Evolutionary conservation across 495 filamentous ascomycete genomes (phyloP), one percentile per base, ranked within the genome.

Genomic region (Astrothelium subdiscretum): DNA sequence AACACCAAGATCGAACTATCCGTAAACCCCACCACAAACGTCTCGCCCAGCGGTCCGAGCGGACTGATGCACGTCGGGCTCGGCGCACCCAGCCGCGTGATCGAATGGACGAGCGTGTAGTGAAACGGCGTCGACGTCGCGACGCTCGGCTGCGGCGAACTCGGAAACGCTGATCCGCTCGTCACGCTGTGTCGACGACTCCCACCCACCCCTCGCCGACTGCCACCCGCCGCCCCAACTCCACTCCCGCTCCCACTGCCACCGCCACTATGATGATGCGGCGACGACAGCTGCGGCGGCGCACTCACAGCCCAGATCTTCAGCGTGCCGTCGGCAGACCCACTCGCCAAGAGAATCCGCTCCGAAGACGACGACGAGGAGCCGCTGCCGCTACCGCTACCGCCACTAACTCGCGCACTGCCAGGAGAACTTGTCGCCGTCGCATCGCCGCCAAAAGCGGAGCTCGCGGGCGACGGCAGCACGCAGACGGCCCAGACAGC

Each of bases 401-500:
- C 35, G 15, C 35, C 35, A 38, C 35, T 76, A 1, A 85, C 85
- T 35, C 91, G 24, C 24, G 22, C 48, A 24, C 48, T 20, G 8
- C 24, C 12, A n/a, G 6, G 35, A 92, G 65, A 86, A 87, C 35
- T 82, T 77, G 67, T 73, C 85, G 57, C 80, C 78, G n/a, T 79
- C 75, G 42, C 42, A n/a, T 20, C 42, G 51, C 81, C 82, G 29
- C 91, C 90, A 67, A 94, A 92, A 18, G 95, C 79, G 35, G 85
- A 79, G 8, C 85, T 88, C 22, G 86, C 81, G 1, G 91, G 88
- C 0, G 88, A 85, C n/a, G 95, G 94, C 10, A 98, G 82, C 6
- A 97, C 89, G 65, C 91, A 97, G 26, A 98, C 85, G 8, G 89
- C 86, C 94, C 94, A 98, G 2, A 98, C 90, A 5, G 91, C 90